Evolutionary conservation across 768 basidiomycete genomes (phyloP).

Genomic region (Tephrocybe rancida): DNA sequence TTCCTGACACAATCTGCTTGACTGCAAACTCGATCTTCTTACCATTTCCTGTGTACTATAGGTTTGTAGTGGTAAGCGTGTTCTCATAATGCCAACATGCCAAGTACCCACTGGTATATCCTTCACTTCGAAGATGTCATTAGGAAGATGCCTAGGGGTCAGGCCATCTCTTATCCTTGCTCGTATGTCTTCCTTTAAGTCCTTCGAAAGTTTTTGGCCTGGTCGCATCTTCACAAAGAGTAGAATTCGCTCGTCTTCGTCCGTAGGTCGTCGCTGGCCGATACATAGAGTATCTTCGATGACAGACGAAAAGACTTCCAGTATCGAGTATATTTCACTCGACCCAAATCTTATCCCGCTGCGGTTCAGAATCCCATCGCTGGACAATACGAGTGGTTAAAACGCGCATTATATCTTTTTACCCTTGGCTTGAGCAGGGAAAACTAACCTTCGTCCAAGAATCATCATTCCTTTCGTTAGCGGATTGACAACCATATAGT

Average conservation of each 20-base stretch:
- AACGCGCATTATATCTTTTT: background rate
- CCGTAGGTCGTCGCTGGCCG: conserved; percentile 60
- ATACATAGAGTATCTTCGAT: conserved; percentile 74
- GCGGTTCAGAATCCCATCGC: conserved; percentile 75
- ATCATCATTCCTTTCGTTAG: conserved; percentile 59
- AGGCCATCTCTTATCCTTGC: conserved; percentile 54
- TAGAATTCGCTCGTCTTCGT: conserved; percentile 74
- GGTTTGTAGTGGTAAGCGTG: background rate
- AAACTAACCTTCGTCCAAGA: conserved; percentile 55
- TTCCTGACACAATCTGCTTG: conserved; percentile 71
- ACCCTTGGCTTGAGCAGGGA: background rate
- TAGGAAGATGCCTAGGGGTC: conserved; percentile 74
- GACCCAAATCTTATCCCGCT: conserved; percentile 81
- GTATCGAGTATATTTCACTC: conserved; percentile 71
- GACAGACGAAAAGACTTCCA: conserved; percentile 52
- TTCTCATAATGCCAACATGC: background rate
- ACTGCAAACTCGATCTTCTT: conserved; percentile 80
- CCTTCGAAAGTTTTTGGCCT: conserved; percentile 36
- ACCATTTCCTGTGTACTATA: conserved; percentile 70
- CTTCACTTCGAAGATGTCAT: conserved; percentile 58
- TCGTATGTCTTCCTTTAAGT: conserved; percentile 49
- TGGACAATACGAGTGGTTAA: conserved; percentile 18
- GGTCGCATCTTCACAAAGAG: conserved; percentile 67
- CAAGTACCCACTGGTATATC: conserved; percentile 63
- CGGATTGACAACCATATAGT: conserved; percentile 66